A percentile compares a stretch with the other conserved stretches of the same genome.
Evolutionary conservation across 768 basidiomycete genomes (phyloP).

Genomic region (Lyophyllum semitale): DNA sequence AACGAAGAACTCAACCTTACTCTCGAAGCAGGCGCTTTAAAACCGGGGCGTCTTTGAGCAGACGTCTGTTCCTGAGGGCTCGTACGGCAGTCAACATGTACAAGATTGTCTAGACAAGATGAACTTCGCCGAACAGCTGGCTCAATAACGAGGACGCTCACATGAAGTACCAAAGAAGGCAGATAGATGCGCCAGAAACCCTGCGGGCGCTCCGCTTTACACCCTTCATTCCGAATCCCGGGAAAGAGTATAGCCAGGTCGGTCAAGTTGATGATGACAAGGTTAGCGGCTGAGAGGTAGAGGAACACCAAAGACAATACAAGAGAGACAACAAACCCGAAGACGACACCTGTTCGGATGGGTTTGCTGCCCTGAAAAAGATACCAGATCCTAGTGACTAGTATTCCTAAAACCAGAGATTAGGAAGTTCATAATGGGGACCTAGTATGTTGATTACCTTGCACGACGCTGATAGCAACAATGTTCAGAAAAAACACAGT

Average conservation of each 20-base stretch:
- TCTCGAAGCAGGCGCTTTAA: constrained; percentile 39
- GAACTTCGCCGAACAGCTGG: not conserved
- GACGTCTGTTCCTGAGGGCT: constrained; percentile 32
- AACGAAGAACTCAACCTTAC: constrained; percentile 22
- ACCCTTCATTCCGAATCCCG: constrained; percentile 25
- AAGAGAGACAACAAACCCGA: constrained; percentile 29
- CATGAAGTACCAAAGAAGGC: constrained; percentile 39
- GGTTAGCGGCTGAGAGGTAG: constrained; percentile 17
- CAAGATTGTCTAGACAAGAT: constrained; percentile 29
- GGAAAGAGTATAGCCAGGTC: constrained; percentile 2
- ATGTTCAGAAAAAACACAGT: constrained; percentile 25
- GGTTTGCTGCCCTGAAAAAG: constrained; percentile 33
- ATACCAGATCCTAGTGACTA: constrained; percentile 43
- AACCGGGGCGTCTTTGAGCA: constrained; percentile 31
- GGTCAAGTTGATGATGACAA: constrained; percentile 13
- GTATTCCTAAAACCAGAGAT: constrained; percentile 28
- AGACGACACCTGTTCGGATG: constrained; percentile 29
- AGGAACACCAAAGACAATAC: constrained; percentile 31
- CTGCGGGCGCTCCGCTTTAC: constrained; percentile 30
- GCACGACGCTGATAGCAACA: constrained; percentile 31
- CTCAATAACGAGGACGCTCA: constrained; percentile 16
- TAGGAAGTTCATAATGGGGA: not conserved
- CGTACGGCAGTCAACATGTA: constrained; percentile 36
- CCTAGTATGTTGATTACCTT: constrained; percentile 11
- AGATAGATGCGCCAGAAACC: constrained; percentile 36